These are phyloP conservation scores for Xylaria sp. DNA, from an alignment of 2,329 filamentous ascomycete genomes.

Conservation along the genomic window DNA sequence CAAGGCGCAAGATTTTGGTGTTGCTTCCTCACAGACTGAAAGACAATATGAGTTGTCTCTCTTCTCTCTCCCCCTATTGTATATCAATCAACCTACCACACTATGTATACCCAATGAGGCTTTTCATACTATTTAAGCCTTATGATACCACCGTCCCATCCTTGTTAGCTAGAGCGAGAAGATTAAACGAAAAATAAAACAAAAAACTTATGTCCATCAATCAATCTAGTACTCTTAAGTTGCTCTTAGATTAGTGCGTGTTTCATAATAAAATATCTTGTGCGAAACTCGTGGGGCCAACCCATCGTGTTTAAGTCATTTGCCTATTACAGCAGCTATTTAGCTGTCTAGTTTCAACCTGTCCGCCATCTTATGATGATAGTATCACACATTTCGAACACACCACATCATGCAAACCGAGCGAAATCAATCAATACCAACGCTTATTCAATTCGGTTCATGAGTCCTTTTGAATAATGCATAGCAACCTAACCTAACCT, in stretches of 20 bases:
- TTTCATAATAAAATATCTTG: neutral
- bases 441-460: neutral
- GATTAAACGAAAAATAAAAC: neutral
- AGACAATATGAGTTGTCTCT: neutral
- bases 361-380: too few species aligned
- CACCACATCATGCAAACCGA: neutral
- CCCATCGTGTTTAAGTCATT: neutral
- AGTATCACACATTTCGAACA: neutral
- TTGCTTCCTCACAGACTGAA: neutral
- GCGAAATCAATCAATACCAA: neutral
- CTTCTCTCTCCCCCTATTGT: conserved; percentile 1
- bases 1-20: conserved; percentile 5
- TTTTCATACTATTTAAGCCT: conserved; percentile 10
- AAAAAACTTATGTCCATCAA: neutral
- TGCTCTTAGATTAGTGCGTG: too few species aligned
- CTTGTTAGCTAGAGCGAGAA: conserved; percentile 6
- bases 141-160: conserved; percentile 15
- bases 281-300: neutral
- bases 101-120: conserved; percentile 9
- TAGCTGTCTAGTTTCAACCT: too few species aligned
- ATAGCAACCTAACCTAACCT: conserved; percentile 18
- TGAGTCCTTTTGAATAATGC: conserved; percentile 1
- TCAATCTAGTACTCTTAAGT: neutral
- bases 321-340: too few species aligned
- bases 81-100: neutral